phyloP scores from a whole-genome alignment of 2,329 filamentous ascomycete species.

The Diaporthe caulivora region DNA sequence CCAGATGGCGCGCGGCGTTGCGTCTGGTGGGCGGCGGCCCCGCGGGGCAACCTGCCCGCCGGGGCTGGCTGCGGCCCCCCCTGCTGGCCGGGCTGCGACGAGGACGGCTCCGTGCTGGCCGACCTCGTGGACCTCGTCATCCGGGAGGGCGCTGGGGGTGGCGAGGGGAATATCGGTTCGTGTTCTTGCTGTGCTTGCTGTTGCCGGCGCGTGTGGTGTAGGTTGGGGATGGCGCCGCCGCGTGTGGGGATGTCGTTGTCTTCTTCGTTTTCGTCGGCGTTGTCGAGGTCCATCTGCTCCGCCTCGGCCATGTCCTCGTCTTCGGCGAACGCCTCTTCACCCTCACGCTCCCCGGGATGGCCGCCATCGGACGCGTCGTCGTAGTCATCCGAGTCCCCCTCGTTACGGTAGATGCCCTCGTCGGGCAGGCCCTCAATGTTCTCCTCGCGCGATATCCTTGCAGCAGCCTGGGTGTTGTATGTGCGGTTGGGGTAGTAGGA shows the following conservation, averaged over 20 bases:
- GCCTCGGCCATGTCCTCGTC: slow-evolving; percentile 34
- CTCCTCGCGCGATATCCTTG: slow-evolving; percentile 10
- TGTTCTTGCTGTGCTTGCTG: not conserved
- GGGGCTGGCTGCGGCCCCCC: slow-evolving; percentile 4
- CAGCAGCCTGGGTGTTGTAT: slow-evolving; percentile 5
- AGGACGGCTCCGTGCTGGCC: slow-evolving; percentile 29
- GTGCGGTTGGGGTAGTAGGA: slow-evolving; percentile 37
- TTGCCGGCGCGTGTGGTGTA: slow-evolving; percentile 27
- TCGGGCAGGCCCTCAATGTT: slow-evolving; percentile 23
- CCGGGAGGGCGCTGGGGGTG: slow-evolving; percentile 29
- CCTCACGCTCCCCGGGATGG: not conserved
- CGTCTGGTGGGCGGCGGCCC: slow-evolving; percentile 9
- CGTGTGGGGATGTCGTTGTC: not conserved
- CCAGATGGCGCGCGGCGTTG: slow-evolving; percentile 15
- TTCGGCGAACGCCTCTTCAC: not conserved
- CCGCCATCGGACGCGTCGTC: slow-evolving; percentile 6
- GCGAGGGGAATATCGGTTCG: slow-evolving; percentile 17
- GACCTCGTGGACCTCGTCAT: slow-evolving; percentile 38
- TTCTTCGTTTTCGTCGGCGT: not conserved
- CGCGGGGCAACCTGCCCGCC: slow-evolving; percentile 9
- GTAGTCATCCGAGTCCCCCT: slow-evolving; percentile 34
- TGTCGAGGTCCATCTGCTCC: slow-evolving; percentile 24
- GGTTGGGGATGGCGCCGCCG: not conserved
- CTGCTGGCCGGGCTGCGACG: slow-evolving; percentile 1
- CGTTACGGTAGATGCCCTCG: slow-evolving; percentile 38